A percentile compares a stretch with the other conserved stretches of the same genome.
phyloP scores from a whole-genome alignment of 2,329 filamentous ascomycete genomes.

The Daldinia eschscholtzii region DNA sequence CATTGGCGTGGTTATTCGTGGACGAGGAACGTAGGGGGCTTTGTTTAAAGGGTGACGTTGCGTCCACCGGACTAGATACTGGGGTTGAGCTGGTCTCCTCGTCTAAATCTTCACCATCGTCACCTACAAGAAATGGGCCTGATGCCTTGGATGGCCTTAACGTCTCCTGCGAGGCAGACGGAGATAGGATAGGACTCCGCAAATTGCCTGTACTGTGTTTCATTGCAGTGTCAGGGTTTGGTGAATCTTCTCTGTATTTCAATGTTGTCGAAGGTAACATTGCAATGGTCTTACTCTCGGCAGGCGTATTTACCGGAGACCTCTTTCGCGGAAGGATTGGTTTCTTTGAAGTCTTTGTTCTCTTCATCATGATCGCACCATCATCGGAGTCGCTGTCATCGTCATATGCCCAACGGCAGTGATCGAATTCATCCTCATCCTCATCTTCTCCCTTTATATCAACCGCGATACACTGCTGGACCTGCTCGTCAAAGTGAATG shows the following conservation, averaged over 20 bases:
- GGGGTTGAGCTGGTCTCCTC: slow-evolving; percentile 61
- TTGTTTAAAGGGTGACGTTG: slow-evolving; percentile 37
- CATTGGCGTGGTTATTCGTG: slow-evolving; percentile 62
- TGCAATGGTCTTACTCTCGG: slow-evolving; percentile 86
- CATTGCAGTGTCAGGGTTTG: slow-evolving; percentile 74
- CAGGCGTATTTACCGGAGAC: slow-evolving; percentile 59
- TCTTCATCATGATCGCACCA: slow-evolving; percentile 85
- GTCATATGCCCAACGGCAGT: slow-evolving; percentile 54
- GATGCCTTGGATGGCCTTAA: slow-evolving; percentile 77
- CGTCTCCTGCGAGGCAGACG: slow-evolving; percentile 86
- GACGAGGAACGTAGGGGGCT: slow-evolving; percentile 64
- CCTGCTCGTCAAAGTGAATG: slow-evolving; percentile 96
- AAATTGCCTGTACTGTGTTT: slow-evolving; percentile 67
- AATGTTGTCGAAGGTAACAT: slow-evolving; percentile 88
- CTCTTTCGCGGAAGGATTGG: slow-evolving; percentile 63
- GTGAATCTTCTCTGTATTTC: slow-evolving; percentile 84
- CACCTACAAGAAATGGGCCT: slow-evolving; percentile 73
- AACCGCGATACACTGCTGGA: slow-evolving; percentile 94
- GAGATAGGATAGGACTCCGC: slow-evolving; percentile 68
- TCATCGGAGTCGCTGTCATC: slow-evolving; percentile 79
- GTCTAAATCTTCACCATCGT: slow-evolving; percentile 71
- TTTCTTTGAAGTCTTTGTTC: slow-evolving; percentile 68
- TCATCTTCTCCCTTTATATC: slow-evolving; percentile 86
- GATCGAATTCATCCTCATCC: slow-evolving; percentile 72
- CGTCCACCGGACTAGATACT: slow-evolving; percentile 45